Conservation (phyloP, 768 basidiomycete genomes). For the Podaxis mareebaensis region DNA sequence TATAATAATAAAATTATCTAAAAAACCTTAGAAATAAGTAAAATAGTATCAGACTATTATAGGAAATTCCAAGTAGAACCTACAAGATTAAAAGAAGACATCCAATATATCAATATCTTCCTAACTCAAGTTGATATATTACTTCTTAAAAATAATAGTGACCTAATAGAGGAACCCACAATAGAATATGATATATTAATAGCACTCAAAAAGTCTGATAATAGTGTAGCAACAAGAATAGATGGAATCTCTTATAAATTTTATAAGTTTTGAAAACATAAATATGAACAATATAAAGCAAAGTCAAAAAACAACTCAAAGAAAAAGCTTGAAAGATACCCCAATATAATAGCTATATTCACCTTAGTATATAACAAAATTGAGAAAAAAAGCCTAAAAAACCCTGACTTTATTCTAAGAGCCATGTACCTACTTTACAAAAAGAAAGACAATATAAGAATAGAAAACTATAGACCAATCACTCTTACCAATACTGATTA, state of each 20-base stretch:
- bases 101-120: background rate
- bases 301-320: background rate
- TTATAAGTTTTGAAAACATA: constrained; percentile 20
- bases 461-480: constrained; percentile 36
- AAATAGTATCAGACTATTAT: too few species aligned
- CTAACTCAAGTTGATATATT: background rate
- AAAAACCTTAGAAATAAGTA: too few species aligned
- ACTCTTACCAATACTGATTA: constrained; percentile 35
- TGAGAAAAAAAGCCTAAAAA: constrained; percentile 21
- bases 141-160: background rate
- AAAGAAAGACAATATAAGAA: constrained; percentile 32
- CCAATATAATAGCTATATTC: constrained; percentile 16
- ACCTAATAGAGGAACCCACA: background rate
- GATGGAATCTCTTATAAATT: constrained; percentile 29
- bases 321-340: constrained; percentile 10
- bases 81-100: background rate
- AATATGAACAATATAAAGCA: background rate
- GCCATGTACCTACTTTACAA: constrained; percentile 44
- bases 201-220: constrained; percentile 7
- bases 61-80: too few species aligned
- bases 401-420: constrained; percentile 28
- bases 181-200: background rate
- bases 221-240: constrained; percentile 20
- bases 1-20: too few species aligned
- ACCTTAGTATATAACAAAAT: constrained; percentile 29